These are phyloP conservation scores for Hypholoma sublateritium DNA, from an alignment of 768 basidiomycete species.

Conservation along the genomic window DNA sequence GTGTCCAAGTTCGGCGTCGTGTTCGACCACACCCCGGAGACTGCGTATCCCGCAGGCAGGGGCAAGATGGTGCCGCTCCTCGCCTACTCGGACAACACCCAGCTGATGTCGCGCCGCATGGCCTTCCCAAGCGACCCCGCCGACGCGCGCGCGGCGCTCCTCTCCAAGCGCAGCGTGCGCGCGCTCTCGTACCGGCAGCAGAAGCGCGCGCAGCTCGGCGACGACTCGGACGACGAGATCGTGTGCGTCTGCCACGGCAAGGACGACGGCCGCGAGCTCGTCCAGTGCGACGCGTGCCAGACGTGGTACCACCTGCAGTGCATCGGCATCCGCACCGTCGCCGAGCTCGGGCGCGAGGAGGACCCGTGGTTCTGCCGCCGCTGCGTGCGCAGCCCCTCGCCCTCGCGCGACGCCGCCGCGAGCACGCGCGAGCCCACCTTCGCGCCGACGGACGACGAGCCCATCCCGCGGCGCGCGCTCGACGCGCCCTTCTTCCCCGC, in stretches of 20 bases:
- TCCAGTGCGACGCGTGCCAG: conserved; percentile 80
- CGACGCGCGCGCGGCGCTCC: conserved; percentile 71
- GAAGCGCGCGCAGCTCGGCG: conserved; percentile 31
- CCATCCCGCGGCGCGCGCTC: conserved; percentile 36
- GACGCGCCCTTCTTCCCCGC: conserved; percentile 64
- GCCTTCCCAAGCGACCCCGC: conserved; percentile 67
- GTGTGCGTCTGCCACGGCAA: conserved; percentile 66
- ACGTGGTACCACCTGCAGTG: conserved; percentile 84
- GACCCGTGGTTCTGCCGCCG: conserved; percentile 77
- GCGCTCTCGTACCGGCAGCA: conserved; percentile 55
- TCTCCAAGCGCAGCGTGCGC: conserved; percentile 71
- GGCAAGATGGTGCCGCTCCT: conserved; percentile 63
- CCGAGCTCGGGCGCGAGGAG: conserved; percentile 72
- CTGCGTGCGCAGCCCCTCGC: conserved; percentile 48
- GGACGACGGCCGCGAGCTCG: conserved; percentile 73
- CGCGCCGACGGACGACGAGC: conserved; percentile 61
- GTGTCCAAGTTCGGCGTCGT: conserved; percentile 27
- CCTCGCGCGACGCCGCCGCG: conserved; percentile 32
- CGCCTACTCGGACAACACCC: conserved; percentile 35
- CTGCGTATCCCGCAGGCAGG: conserved; percentile 39
- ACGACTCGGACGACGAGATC: conserved; percentile 43
- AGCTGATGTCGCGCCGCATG: conserved; percentile 22
- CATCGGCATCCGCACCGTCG: conserved; percentile 65
- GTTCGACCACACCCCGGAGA: conserved; percentile 27
- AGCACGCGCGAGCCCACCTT: conserved; percentile 64